Evolutionary conservation across 202 grass and related monocot species (phyloP), one percentile per base, ranked within the genome.

Genomic region (Panicum hallii): DNA sequence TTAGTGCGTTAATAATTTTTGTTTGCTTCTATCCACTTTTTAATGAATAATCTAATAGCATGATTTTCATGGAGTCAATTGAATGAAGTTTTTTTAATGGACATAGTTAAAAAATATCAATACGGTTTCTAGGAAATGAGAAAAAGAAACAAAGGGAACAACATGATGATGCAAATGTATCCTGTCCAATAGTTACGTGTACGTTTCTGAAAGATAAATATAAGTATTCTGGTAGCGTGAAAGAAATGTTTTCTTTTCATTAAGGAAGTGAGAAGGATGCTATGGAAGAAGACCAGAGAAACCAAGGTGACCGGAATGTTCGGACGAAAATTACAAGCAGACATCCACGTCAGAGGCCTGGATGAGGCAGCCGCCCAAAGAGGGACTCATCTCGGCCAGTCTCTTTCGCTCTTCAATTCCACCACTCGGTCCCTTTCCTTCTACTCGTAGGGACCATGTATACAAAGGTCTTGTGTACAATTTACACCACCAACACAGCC

Each of bases 371-470:
- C 90, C 84, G 84, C 87, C 87, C 81, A 90, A 92, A 72, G 83
- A 53, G 82, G 73, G 78, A 62, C 67, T 57, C 74, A 79, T 82
- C 84, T 64, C 58, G 74, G 30, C 56, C 38, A n/a, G 88, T 90
- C 88, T 57, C 79, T 93, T 61, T 88, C 88, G 47, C 30, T 85
- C 87, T 70, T 83, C 72, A 93, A 90, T 79, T 75, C 82, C 62
- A 78, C 52, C 11, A 75, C 50, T 48, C 38, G 8, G 34, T 77
- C 58, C 30, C 65, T 82, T 79, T 82, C 78, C 36, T 67, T 78
- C 55, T 70, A 32, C 87, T n/a, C 53, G 65, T 17, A 63, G 17
- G 48, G 34, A 38, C 60, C 46, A 64, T 72, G 58, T 63, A 26
- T 78, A 34, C 63, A n/a, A 53, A 61, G 32, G 72, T 67, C n/a